These are phyloP conservation scores for Pythium sp. DNA, from an alignment of 352 stramenopile species.

Conservation along the genomic window DNA sequence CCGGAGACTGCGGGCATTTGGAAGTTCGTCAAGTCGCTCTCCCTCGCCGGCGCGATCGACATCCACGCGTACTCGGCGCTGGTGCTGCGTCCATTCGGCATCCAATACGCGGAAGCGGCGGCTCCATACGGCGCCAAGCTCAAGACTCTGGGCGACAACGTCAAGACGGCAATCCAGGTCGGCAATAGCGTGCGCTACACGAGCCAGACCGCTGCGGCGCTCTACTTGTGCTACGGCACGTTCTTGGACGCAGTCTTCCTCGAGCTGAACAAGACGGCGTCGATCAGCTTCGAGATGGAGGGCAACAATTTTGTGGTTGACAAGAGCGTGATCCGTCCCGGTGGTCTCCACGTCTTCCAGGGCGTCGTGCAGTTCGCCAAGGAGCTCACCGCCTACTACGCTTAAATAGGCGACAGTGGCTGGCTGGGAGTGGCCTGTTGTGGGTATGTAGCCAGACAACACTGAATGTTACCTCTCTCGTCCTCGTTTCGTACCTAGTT, in stretches of 20 bases:
- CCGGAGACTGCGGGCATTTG: conserved; percentile 24
- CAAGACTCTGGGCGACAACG: conserved; percentile 15
- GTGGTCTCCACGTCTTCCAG: conserved; percentile 21
- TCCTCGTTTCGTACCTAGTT: no score
- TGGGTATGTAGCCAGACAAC: no score
- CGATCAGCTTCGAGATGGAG: conserved; percentile 28
- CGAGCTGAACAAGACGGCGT: conserved; percentile 18
- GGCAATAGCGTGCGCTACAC: conserved; percentile 20
- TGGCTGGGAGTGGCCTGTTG: no score
- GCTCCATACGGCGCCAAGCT: conserved; percentile 20
- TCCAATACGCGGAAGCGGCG: conserved; percentile 10
- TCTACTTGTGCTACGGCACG: conserved; percentile 26
- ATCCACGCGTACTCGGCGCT: conserved; percentile 26
- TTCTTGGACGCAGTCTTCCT: conserved; percentile 28
- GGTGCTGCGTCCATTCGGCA: conserved; percentile 23
- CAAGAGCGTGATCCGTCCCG: conserved; percentile 18
- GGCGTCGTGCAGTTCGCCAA: conserved; percentile 54
- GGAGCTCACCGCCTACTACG: conserved; percentile 25
- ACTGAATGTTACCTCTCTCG: no score
- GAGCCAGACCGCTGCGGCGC: conserved; percentile 18
- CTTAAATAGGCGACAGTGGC: no score
- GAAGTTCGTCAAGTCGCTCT: conserved; percentile 19
- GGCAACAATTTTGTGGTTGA: conserved; percentile 24
- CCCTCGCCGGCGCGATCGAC: conserved; percentile 22
- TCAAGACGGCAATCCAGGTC: conserved; percentile 18